A percentile compares a stretch with the other conserved stretches of the same genome.
Evolutionary conservation across 495 filamentous ascomycete species (phyloP).

Genomic region (Penicillium desertorum): DNA sequence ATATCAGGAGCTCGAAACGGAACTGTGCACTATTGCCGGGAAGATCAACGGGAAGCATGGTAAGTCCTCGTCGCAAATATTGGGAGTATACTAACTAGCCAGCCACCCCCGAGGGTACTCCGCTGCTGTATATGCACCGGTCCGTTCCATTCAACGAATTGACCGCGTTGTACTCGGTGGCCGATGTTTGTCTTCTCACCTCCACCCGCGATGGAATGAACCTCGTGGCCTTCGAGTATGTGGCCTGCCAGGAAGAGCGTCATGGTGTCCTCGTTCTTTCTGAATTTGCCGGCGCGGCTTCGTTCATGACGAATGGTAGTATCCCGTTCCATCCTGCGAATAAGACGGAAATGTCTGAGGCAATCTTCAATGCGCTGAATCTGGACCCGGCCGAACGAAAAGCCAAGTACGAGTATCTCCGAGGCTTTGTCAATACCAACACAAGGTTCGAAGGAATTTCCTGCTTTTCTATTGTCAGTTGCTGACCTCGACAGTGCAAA

Average conservation of each 20-base stretch:
- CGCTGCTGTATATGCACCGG: slow-evolving; percentile 92
- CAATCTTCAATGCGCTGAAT: slow-evolving; percentile 80
- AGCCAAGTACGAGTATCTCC: slow-evolving; percentile 74
- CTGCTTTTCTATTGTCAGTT: neutral
- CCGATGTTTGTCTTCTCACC: slow-evolving; percentile 84
- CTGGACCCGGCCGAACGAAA: slow-evolving; percentile 77
- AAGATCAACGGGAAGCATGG: slow-evolving; percentile 77
- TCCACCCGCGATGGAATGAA: slow-evolving; percentile 98
- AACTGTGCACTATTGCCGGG: slow-evolving; percentile 88
- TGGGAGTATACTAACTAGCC: slow-evolving; percentile 8
- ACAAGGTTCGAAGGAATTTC: slow-evolving; percentile 56
- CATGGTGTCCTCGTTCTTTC: slow-evolving; percentile 90
- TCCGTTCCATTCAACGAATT: slow-evolving; percentile 86
- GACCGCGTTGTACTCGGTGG: slow-evolving; percentile 86
- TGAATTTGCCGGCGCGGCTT: slow-evolving; percentile 87
- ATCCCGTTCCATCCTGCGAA: slow-evolving; percentile 92
- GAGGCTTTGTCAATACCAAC: slow-evolving; percentile 84
- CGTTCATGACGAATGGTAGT: slow-evolving; percentile 74
- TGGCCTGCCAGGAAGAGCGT: slow-evolving; percentile 78
- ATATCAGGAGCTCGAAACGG: slow-evolving; percentile 86
- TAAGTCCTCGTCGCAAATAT: neutral
- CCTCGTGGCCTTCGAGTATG: slow-evolving; percentile 93
- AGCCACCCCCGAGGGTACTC: slow-evolving; percentile 88
- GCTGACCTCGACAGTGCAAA: slow-evolving; percentile 29
- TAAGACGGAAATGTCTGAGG: slow-evolving; percentile 79